A percentile compares a stretch with the other conserved stretches of the same genome.
Conservation (phyloP, 306 rosid species). For the Ceratonia siliqua region DNA sequence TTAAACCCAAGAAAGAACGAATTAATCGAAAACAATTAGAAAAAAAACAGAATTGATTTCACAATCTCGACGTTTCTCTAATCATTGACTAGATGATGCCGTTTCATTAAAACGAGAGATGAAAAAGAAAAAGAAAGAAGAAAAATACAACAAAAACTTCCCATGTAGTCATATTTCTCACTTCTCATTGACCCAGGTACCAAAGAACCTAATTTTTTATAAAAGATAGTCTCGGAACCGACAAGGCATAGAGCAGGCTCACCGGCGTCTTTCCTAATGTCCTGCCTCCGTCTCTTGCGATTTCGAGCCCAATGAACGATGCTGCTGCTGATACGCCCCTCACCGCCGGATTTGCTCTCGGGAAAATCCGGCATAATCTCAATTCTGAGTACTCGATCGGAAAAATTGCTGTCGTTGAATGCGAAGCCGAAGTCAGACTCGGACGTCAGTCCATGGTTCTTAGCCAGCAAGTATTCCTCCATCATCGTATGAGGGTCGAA, state of each 20-base stretch:
- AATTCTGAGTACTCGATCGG: slow-evolving; percentile 46
- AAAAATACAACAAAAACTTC: background rate
- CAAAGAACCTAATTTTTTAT: background rate
- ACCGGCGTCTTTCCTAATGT: slow-evolving; percentile 33
- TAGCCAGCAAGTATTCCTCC: slow-evolving; percentile 19
- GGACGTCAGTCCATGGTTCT: background rate
- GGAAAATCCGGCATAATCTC: slow-evolving; percentile 43
- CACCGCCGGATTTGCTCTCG: slow-evolving; percentile 26
- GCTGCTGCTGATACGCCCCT: background rate
- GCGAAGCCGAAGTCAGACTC: slow-evolving; percentile 49
- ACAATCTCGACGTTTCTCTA: background rate
- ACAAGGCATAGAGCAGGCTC: background rate
- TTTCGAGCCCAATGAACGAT: slow-evolving; percentile 38
- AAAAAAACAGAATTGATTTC: background rate
- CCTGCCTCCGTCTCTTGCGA: slow-evolving; percentile 50
- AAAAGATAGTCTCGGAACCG: background rate
- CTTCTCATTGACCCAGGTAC: background rate
- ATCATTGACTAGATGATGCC: background rate
- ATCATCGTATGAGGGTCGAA: slow-evolving; percentile 23
- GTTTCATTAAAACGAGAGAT: background rate
- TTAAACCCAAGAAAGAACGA: background rate
- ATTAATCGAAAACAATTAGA: background rate
- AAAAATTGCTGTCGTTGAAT: slow-evolving; percentile 50
- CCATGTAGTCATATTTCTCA: background rate
- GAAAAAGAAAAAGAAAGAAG: background rate